Base-by-base conservation (phyloP, 139 green algal species). In the Cymbomonas tetramitiformis region DNA sequence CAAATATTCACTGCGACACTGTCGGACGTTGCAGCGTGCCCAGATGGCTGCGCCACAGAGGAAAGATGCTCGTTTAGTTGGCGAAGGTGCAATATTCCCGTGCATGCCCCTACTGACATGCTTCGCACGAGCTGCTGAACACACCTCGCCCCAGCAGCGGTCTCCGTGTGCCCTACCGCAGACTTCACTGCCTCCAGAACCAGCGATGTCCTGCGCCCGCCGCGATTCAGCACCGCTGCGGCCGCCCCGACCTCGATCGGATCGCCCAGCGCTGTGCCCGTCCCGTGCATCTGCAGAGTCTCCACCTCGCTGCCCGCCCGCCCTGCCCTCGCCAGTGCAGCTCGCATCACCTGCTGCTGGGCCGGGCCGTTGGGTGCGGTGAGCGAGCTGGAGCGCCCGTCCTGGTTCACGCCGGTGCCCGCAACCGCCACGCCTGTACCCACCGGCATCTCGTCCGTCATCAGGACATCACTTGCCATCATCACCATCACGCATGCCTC, bases 291-390 rank as follows among this genome's bases (percentile, higher is more conserved):
- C 1, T 58, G 25, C 7, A 68, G 18, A 7, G 5, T 4, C 32
- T 46, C 46, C 19, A 64, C 32, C 21, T 25, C 7, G 6, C 18
- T 7, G 28, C 38, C 47, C 4, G 25, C 53, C 29, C 15, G 18
- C 2, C 18, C 15, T 55, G 15, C 25, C 24, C 12, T 3, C 47
- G 9, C 29, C 78, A 10, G 0, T 39, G 36, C 15, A 71, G 70
- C 38, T 0, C 55, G 52, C 21, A 93, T 74, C 3, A 87, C 86
- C 0, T 71, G 63, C 52, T 88, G 82, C 53, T 94, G 86, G 12
- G 74, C 66, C 2, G 84, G 84, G 6, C 86, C 86, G 49, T 88
- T 92, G 23, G 86, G 86, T 1, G 86, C 86, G 1, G 84, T 94
- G 19, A 94, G 69, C 9, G 74, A 77, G 70, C 72, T 84, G 48